These are phyloP conservation scores for Nepenthes gracilis DNA, from an alignment of 148 eudicot species.

Conservation along the genomic window DNA sequence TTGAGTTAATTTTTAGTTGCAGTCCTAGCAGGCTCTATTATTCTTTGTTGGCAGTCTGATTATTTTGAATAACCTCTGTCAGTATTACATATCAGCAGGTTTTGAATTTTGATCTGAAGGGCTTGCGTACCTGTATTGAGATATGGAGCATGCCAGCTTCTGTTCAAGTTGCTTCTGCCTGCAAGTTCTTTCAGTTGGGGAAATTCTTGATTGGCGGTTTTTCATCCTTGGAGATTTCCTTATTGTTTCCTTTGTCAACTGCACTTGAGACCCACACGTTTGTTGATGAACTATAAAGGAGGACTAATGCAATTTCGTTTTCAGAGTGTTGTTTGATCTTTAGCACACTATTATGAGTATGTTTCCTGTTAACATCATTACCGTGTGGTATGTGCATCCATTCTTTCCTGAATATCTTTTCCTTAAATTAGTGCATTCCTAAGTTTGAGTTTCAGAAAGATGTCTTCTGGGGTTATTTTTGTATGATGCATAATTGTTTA, in stretches of 20 bases:
- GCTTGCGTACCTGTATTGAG: conserved; percentile 24
- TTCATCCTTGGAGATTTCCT: conserved; percentile 56
- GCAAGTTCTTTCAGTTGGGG: conserved; percentile 38
- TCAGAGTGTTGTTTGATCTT: conserved; percentile 48
- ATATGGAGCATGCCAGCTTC: conserved; percentile 69
- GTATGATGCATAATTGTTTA: background rate
- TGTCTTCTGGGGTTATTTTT: conserved; percentile 20
- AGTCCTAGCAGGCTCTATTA: no score
- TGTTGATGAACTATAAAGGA: conserved; percentile 39
- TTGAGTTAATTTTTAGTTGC: no score
- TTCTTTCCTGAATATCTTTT: conserved; percentile 5
- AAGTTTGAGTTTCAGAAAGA: conserved; percentile 23
- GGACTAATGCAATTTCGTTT: conserved; percentile 48
- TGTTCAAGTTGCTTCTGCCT: conserved; percentile 50
- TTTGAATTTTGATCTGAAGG: conserved; percentile 27
- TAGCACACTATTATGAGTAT: conserved; percentile 51
- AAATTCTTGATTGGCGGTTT: conserved; percentile 90
- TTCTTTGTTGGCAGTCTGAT: no score
- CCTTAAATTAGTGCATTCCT: conserved; percentile 24
- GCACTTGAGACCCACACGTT: conserved; percentile 58
- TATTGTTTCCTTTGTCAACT: conserved; percentile 76
- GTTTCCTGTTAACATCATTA: conserved; percentile 5
- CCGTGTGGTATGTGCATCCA: background rate
- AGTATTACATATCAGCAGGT: conserved; percentile 27
- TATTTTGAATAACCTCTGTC: no score